Evolutionary conservation across 495 filamentous ascomycete species (phyloP).

Genomic region (Eremomyces bilateralis): DNA sequence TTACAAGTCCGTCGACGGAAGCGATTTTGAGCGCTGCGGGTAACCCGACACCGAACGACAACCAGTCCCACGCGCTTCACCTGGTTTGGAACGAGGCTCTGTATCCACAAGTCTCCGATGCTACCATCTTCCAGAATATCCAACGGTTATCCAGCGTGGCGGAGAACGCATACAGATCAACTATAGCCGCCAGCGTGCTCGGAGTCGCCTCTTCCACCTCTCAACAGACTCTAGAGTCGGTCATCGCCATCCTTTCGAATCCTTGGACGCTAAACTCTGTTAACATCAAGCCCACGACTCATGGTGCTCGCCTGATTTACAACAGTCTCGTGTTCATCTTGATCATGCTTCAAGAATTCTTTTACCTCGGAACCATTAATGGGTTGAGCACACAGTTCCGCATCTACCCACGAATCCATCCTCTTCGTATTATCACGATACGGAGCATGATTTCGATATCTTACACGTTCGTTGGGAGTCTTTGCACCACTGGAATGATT

Average conservation of each 20-base stretch:
- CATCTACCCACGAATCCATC: conserved; percentile 19
- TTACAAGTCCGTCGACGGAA: neutral
- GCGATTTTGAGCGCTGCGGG: neutral
- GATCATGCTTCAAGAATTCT: conserved; percentile 31
- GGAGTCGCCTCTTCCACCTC: conserved; percentile 4
- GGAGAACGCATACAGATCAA: neutral
- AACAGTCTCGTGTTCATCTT: conserved; percentile 30
- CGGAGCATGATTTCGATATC: conserved; percentile 20
- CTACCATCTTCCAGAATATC: conserved; percentile 9
- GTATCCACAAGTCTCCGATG: conserved; percentile 25
- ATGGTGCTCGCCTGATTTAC: conserved; percentile 28
- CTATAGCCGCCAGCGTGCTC: neutral
- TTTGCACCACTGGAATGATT: conserved; percentile 25
- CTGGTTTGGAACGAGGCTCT: conserved; percentile 31
- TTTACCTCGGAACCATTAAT: conserved; percentile 25
- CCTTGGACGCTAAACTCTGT: conserved; percentile 21
- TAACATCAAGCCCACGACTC: conserved; percentile 25
- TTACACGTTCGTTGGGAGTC: conserved; percentile 26
- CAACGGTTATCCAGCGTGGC: neutral
- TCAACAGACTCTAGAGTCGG: conserved; percentile 18
- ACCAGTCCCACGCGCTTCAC: conserved; percentile 19
- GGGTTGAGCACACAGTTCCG: conserved; percentile 24
- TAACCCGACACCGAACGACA: conserved; percentile 18
- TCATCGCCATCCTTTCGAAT: conserved; percentile 19
- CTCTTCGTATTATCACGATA: conserved; percentile 22